phyloP scores from a whole-genome alignment of 768 basidiomycete genomes.

The Ephemerocybe angulata region DNA sequence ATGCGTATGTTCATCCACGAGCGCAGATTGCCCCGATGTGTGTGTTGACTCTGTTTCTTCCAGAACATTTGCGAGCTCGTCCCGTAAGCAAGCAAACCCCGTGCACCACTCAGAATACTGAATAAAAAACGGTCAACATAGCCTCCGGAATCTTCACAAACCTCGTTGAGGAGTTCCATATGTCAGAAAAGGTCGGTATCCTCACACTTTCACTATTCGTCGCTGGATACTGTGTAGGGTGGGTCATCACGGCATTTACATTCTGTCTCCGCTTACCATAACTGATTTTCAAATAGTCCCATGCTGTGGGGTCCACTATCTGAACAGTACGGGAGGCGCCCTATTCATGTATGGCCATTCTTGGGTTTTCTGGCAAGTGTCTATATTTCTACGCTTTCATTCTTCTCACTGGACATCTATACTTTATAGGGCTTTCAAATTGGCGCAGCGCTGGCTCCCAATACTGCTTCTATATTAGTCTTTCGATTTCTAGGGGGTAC shows the following conservation, averaged over 20 bases:
- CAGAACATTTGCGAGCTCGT: slow-evolving; percentile 63
- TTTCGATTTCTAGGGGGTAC: slow-evolving; percentile 69
- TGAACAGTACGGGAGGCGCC: slow-evolving; percentile 56
- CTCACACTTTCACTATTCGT: slow-evolving; percentile 63
- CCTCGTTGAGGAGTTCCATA: slow-evolving; percentile 43
- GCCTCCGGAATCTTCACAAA: slow-evolving; percentile 45
- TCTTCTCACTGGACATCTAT: not conserved
- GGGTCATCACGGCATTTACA: slow-evolving; percentile 3
- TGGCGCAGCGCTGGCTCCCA: slow-evolving; percentile 57
- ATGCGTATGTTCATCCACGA: slow-evolving; percentile 41
- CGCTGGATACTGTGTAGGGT: slow-evolving; percentile 64
- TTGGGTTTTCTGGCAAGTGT: slow-evolving; percentile 47
- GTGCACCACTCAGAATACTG: too few species aligned
- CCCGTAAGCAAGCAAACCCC: slow-evolving; percentile 30
- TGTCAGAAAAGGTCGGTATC: slow-evolving; percentile 48
- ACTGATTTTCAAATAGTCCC: too few species aligned
- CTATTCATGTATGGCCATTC: slow-evolving; percentile 55
- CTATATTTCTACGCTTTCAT: too few species aligned
- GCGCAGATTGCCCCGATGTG: not conserved
- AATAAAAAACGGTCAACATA: slow-evolving; percentile 14
- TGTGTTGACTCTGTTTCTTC: not conserved
- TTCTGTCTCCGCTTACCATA: too few species aligned
- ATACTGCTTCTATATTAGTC: slow-evolving; percentile 59
- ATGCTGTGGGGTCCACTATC: slow-evolving; percentile 57
- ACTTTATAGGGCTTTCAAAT: slow-evolving; percentile 52